phyloP scores from a whole-genome alignment of 164 flowering plant species.

The Nelumbo lutea region DNA sequence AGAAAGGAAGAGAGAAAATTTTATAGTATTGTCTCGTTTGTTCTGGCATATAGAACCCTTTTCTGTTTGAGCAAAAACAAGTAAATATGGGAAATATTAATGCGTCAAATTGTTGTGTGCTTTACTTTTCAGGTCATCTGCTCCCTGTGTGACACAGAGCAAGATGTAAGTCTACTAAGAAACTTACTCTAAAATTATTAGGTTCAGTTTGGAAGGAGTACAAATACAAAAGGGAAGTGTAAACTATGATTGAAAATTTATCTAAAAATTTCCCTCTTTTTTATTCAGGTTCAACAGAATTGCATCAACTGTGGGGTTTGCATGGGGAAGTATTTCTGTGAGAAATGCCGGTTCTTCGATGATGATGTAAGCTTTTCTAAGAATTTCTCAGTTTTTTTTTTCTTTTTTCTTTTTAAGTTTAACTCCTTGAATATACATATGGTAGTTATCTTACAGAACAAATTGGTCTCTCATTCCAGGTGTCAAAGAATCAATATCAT shows the following conservation, averaged over 20 bases:
- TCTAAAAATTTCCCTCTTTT: slow-evolving; percentile 4
- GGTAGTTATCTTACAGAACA: neutral
- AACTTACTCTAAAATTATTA: neutral
- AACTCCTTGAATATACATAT: neutral
- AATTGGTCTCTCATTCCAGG: slow-evolving; percentile 28
- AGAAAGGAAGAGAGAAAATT: no score
- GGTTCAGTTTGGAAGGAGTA: no score
- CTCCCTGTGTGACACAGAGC: slow-evolving; percentile 78
- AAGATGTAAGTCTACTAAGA: slow-evolving; percentile 60
- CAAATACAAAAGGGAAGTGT: neutral
- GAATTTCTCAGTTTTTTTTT: no score
- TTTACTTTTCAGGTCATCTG: slow-evolving; percentile 68
- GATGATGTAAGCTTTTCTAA: slow-evolving; percentile 54
- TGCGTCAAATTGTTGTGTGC: neutral
- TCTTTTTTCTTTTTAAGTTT: no score
- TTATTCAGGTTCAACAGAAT: slow-evolving; percentile 68
- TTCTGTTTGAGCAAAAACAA: no score
- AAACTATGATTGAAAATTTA: neutral
- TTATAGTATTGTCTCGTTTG: no score
- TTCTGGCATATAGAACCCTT: no score
- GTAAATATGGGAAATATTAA: no score
- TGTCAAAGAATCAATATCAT: slow-evolving; percentile 81
- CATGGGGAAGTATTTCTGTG: slow-evolving; percentile 80
- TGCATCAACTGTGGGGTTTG: slow-evolving; percentile 81
- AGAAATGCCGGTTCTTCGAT: slow-evolving; percentile 79